Percentiles rank a stretch among this genome's conserved stretches.
Conservation (phyloP, 257 asterid species). For the Solanum sitiens region DNA sequence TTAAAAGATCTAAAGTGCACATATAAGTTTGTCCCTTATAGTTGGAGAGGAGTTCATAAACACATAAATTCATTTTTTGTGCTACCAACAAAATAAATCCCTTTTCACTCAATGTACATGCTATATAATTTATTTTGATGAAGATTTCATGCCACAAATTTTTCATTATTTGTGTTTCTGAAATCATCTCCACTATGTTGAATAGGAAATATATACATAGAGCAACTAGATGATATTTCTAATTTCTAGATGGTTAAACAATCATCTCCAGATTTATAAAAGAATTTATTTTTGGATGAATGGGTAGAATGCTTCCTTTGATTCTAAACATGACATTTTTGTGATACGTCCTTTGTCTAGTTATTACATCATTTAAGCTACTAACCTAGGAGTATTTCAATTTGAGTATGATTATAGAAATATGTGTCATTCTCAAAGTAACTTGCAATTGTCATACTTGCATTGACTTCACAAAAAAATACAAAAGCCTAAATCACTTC, state of each 20-base stretch:
- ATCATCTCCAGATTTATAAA: too few relatives aligned
- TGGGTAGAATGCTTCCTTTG: neutral
- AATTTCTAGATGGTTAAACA: neutral
- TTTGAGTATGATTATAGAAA: neutral
- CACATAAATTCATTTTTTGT: too few relatives aligned
- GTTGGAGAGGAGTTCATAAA: neutral
- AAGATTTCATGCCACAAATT: too few relatives aligned
- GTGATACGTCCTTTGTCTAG: neutral
- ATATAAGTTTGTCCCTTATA: neutral
- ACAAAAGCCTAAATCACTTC: neutral
- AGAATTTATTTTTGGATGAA: neutral
- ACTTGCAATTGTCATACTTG: neutral
- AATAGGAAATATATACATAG: too few relatives aligned
- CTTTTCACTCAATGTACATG: too few relatives aligned
- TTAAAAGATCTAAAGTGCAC: neutral
- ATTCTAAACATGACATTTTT: neutral
- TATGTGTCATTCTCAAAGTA: neutral
- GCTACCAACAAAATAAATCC: too few relatives aligned
- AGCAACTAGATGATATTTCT: too few relatives aligned
- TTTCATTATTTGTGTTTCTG: too few relatives aligned
- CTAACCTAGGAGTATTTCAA: neutral
- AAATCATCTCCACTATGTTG: too few relatives aligned
- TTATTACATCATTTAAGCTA: too few relatives aligned
- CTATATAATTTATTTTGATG: too few relatives aligned
- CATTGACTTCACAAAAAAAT: neutral